Evolutionary conservation across 441 rosid genomes (phyloP), one percentile per base, ranked within the genome.

Genomic region (Euphorbia schlechtendalii): DNA sequence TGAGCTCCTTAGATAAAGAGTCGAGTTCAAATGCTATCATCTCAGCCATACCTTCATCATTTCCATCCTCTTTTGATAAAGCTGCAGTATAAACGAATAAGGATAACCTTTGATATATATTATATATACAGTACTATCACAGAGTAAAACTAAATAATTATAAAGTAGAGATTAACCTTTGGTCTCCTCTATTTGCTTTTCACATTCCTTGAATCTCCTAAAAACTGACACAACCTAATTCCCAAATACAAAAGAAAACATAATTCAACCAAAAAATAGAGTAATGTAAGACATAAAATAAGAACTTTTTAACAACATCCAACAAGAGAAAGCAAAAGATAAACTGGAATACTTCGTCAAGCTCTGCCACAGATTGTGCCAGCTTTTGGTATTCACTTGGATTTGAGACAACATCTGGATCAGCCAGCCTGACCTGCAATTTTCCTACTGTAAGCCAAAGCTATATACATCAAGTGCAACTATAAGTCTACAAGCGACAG

Each of bases 1-100:
- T 74, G 57, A 84, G 80, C 73, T 90, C 83, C 56, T 56, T 72
- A 34, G 89, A 69, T 61, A 90, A 81, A 4, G 97, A 93, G 41
- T 69, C 71, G 22, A 90, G 76, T 78, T 93, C 98, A 73, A 57
- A 74, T 49, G 81, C 83, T 65, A 93, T 88, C 97, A 93, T 93
- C 76, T 93, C 92, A 65, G 89, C 85, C 98, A 93, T 93, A 68
- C 86, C 98, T 75, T 79, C 87, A 71, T 88, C 97, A 65, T 76
- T 81, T 58, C 83, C 87, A 65, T 78, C 87, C 67, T 90, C 95
- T 78, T 84, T 87, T 20, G 80, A 85, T 72, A 93, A 79, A 75
- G 81, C 97, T 93, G 79, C 62, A 59, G 59, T 24, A 48, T 43
- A 25, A 56, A 21, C 17, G 71, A 68, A 38, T 41, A 17, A 56